Evolutionary conservation across 306 rosid genomes (phyloP).

Genomic region (Cucurbita ficifolia): DNA sequence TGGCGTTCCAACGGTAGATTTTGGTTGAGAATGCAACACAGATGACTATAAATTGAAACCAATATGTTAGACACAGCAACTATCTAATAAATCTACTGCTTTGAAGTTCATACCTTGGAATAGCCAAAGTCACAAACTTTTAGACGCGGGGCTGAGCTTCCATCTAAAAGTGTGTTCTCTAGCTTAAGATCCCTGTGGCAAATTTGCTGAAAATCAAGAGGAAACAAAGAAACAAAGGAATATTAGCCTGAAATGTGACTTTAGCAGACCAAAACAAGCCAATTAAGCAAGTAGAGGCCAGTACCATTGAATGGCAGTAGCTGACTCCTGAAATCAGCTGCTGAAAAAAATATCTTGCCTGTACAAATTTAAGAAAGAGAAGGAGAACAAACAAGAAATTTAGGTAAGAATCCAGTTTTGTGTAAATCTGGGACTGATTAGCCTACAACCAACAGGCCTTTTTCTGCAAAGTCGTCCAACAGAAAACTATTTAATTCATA

Average conservation of each 20-base stretch:
- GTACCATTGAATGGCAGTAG: slow-evolving; percentile 90
- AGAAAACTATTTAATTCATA: background rate
- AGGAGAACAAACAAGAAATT: background rate
- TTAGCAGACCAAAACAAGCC: background rate
- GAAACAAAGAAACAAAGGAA: background rate
- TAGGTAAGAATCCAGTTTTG: background rate
- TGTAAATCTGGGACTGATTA: background rate
- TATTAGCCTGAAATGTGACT: background rate
- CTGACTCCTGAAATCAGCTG: slow-evolving; percentile 95
- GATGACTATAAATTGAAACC: slow-evolving; percentile 50
- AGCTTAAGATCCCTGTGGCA: slow-evolving; percentile 98
- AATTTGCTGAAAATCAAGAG: slow-evolving; percentile 46
- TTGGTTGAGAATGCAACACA: slow-evolving; percentile 91
- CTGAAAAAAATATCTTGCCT: slow-evolving; percentile 91
- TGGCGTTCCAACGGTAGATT: slow-evolving; percentile 98
- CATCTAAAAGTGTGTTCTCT: slow-evolving; percentile 94
- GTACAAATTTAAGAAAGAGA: background rate
- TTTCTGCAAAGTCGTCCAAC: background rate
- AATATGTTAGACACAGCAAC: background rate
- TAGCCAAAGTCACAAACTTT: slow-evolving; percentile 95
- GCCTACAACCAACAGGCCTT: background rate
- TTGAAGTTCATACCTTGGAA: slow-evolving; percentile 48
- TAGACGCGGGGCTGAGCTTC: slow-evolving; percentile 81
- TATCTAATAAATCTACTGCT: background rate
- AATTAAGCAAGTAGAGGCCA: slow-evolving; percentile 3